Evolutionary conservation across 352 stramenopile species (phyloP).

Genomic region (Globisporangium acanthophoron): DNA sequence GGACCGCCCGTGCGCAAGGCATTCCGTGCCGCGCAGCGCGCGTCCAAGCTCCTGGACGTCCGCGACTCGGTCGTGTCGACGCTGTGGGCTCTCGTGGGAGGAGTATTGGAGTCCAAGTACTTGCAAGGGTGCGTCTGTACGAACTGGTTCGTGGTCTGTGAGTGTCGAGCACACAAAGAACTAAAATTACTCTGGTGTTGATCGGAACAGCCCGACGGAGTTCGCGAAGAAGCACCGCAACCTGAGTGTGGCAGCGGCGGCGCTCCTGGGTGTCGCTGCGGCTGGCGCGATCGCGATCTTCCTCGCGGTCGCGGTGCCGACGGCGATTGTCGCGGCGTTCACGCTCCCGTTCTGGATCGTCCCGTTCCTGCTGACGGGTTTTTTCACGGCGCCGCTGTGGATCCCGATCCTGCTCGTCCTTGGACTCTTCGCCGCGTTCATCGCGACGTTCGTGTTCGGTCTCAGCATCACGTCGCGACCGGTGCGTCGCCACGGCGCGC

Average conservation of each 20-base stretch:
- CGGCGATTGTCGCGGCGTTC: conserved; percentile 58
- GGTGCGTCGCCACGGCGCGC: conserved; percentile 69
- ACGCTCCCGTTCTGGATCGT: conserved; percentile 86
- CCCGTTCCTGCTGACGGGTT: conserved; percentile 61
- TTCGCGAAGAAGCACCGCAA: conserved; percentile 76
- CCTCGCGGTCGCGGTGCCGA: conserved; percentile 63
- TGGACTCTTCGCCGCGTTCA: conserved; percentile 56
- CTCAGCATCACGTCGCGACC: conserved; percentile 68
- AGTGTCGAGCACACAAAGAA: neutral
- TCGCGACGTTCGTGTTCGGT: conserved; percentile 65
- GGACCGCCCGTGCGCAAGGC: conserved; percentile 71
- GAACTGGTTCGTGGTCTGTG: neutral
- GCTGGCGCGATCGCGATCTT: conserved; percentile 54
- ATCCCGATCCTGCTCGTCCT: conserved; percentile 61
- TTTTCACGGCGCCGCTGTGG: conserved; percentile 81
- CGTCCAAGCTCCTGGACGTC: conserved; percentile 66
- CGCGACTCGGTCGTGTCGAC: conserved; percentile 58
- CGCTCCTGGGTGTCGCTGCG: conserved; percentile 41
- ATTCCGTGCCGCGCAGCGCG: conserved; percentile 66
- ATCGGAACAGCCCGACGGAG: conserved; percentile 31
- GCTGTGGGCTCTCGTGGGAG: conserved; percentile 35
- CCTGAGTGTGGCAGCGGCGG: conserved; percentile 52
- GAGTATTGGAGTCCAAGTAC: conserved; percentile 32
- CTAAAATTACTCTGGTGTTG: neutral
- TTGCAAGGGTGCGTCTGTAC: conserved; percentile 24